Evolutionary conservation across 768 basidiomycete species (phyloP).

Genomic region (Nidula microcarpa): DNA sequence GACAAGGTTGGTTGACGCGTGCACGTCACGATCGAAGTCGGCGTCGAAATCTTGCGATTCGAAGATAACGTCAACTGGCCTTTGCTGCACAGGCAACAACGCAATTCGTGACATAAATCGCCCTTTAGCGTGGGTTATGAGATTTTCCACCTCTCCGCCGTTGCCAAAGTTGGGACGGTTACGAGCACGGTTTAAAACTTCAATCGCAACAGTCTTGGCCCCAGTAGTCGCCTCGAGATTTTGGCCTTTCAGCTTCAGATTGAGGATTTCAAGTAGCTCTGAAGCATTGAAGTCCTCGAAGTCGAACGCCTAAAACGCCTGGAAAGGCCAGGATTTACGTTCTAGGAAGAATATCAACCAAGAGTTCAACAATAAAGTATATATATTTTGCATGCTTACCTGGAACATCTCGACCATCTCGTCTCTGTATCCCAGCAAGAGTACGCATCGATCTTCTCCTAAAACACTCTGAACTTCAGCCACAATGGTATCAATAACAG

Average conservation of each 20-base stretch:
- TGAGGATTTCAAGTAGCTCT: conserved; percentile 49
- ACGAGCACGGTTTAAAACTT: conserved; percentile 35
- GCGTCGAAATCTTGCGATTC: conserved; percentile 62
- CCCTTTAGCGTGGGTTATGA: conserved; percentile 10
- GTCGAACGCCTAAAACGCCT: conserved; percentile 68
- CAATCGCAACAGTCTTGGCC: conserved; percentile 56
- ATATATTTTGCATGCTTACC: conserved; percentile 25
- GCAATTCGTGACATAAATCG: no score
- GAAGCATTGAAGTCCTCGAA: conserved; percentile 61
- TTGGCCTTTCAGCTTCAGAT: conserved; percentile 54
- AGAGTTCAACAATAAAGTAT: neutral
- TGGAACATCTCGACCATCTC: conserved; percentile 77
- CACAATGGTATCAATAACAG: conserved; percentile 73
- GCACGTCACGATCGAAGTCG: conserved; percentile 45
- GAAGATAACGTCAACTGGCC: neutral
- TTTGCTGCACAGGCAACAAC: no score
- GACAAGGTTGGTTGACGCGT: conserved; percentile 46
- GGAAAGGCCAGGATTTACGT: conserved; percentile 65
- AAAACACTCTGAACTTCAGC: conserved; percentile 69
- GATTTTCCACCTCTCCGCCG: conserved; percentile 61
- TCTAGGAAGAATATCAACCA: conserved; percentile 28
- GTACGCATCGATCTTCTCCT: conserved; percentile 67
- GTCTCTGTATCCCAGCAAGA: conserved; percentile 62
- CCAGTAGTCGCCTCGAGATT: conserved; percentile 52
- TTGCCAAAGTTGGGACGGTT: conserved; percentile 65